Percentiles rank a stretch among this genome's conserved stretches.
Conservation (phyloP, 2,329 filamentous ascomycete genomes). For the Davidsoniella neocaledoniae region DNA sequence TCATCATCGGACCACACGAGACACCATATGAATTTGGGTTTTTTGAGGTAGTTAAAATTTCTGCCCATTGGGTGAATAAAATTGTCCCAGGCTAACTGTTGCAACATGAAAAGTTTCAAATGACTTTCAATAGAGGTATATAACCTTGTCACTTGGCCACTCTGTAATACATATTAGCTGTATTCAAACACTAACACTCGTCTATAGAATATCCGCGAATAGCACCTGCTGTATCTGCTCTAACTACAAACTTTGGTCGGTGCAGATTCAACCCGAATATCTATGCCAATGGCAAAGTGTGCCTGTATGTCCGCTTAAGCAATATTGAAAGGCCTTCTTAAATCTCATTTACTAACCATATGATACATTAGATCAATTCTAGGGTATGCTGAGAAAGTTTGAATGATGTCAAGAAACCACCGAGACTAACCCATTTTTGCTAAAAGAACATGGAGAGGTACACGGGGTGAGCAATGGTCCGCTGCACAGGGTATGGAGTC, state of each 20-base stretch:
- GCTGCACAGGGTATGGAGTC: slow-evolving; percentile 91
- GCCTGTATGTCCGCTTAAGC: slow-evolving; percentile 44
- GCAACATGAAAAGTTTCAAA: slow-evolving; percentile 42
- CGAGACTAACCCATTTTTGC: slow-evolving; percentile 14
- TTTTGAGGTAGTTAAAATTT: slow-evolving; percentile 53
- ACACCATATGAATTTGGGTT: slow-evolving; percentile 96
- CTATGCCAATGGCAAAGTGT: slow-evolving; percentile 80
- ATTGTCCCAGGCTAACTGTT: background rate
- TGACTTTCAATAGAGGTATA: slow-evolving; percentile 60
- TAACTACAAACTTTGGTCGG: slow-evolving; percentile 76
- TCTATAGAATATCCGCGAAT: slow-evolving; percentile 64
- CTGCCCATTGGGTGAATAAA: background rate
- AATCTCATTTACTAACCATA: slow-evolving; percentile 9
- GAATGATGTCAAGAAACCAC: background rate
- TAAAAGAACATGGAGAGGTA: slow-evolving; percentile 78
- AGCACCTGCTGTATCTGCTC: slow-evolving; percentile 43
- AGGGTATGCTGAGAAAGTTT: slow-evolving; percentile 37
- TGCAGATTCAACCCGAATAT: slow-evolving; percentile 96
- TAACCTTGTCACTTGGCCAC: background rate
- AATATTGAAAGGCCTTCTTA: background rate
- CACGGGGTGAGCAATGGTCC: slow-evolving; percentile 87
- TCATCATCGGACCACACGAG: slow-evolving; percentile 85
- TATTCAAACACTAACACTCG: slow-evolving; percentile 6
- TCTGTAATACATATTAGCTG: background rate
- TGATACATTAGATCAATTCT: slow-evolving; percentile 56